Percentiles rank a stretch among this genome's conserved stretches.
phyloP scores from a whole-genome alignment of 169 alveolate genomes.

The Cryptosporidium felis region DNA sequence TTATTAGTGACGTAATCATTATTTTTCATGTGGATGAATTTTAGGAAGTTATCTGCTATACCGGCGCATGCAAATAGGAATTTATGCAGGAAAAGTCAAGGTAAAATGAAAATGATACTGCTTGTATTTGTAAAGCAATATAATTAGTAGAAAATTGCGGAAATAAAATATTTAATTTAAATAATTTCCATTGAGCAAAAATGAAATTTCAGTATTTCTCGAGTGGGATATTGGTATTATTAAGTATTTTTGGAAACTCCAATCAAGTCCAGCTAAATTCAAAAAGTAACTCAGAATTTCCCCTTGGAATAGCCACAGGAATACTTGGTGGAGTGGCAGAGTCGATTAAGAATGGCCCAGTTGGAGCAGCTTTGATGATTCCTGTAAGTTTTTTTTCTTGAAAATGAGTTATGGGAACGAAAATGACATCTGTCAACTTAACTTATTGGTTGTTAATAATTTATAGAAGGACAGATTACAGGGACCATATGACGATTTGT shows the following conservation, averaged over 20 bases:
- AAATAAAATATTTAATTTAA: background rate
- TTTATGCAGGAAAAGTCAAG: background rate
- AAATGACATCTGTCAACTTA: too few relatives aligned
- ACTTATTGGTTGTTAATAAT: too few relatives aligned
- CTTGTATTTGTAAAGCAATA: background rate
- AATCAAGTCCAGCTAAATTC: constrained; percentile 27
- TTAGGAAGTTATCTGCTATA: too few relatives aligned
- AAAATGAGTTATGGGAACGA: too few relatives aligned
- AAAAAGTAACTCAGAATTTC: background rate
- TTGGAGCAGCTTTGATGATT: constrained; percentile 41
- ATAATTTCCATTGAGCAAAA: background rate
- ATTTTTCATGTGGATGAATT: constrained; percentile 4
- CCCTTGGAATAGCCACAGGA: background rate
- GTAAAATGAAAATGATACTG: background rate
- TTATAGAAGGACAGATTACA: constrained; percentile 55
- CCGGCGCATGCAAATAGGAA: constrained; percentile 25
- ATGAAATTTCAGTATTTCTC: constrained; percentile 10
- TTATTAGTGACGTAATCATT: too few relatives aligned
- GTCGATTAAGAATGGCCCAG: constrained; percentile 56
- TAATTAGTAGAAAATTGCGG: background rate
- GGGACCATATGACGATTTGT: constrained; percentile 67
- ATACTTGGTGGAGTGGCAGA: constrained; percentile 19
- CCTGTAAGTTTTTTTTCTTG: constrained; percentile 47
- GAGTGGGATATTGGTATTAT: constrained; percentile 2
- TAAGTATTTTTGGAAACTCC: constrained; percentile 29